Conservation (phyloP, 2,329 filamentous ascomycete species). For the Hypomyces rosellus region DNA sequence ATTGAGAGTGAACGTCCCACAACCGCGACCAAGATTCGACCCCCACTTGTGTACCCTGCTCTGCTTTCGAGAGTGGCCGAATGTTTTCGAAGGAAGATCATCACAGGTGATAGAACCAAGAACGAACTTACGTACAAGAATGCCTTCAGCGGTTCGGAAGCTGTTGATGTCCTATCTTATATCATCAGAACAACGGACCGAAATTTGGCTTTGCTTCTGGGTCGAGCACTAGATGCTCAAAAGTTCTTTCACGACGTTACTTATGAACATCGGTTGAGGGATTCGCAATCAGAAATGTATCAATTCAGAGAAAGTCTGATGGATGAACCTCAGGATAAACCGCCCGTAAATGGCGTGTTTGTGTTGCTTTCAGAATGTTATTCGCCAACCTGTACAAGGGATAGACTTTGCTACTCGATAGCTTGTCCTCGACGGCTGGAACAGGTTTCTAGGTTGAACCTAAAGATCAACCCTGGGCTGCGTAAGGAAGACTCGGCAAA, state of each 20-base stretch:
- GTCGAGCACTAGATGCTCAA: slow-evolving; percentile 88
- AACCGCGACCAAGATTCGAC: slow-evolving; percentile 54
- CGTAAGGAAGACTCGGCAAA: slow-evolving; percentile 54
- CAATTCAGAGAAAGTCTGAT: slow-evolving; percentile 92
- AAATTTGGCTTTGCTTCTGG: slow-evolving; percentile 84
- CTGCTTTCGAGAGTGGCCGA: slow-evolving; percentile 88
- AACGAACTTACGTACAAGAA: slow-evolving; percentile 97
- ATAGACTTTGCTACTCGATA: slow-evolving; percentile 96
- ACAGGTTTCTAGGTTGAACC: slow-evolving; percentile 87
- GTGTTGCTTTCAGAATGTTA: slow-evolving; percentile 96
- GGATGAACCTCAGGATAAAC: slow-evolving; percentile 69
- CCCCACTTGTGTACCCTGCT: slow-evolving; percentile 89
- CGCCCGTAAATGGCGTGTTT: slow-evolving; percentile 85
- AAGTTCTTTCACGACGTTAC: slow-evolving; percentile 99
- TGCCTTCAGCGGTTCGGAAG: slow-evolving; percentile 90
- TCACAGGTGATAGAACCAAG: slow-evolving; percentile 82
- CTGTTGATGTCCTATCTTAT: slow-evolving; percentile 89
- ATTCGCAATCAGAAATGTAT: slow-evolving; percentile 92
- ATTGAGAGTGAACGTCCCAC: slow-evolving; percentile 49
- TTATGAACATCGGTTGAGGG: slow-evolving; percentile 90
- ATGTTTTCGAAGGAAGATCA: slow-evolving; percentile 84
- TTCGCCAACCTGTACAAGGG: slow-evolving; percentile 91
- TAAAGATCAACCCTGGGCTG: slow-evolving; percentile 86
- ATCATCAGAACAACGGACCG: slow-evolving; percentile 97
- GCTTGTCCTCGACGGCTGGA: slow-evolving; percentile 89